phyloP scores from a whole-genome alignment of 805 yeast genomes.

The Kazachstania kunashirensis region DNA sequence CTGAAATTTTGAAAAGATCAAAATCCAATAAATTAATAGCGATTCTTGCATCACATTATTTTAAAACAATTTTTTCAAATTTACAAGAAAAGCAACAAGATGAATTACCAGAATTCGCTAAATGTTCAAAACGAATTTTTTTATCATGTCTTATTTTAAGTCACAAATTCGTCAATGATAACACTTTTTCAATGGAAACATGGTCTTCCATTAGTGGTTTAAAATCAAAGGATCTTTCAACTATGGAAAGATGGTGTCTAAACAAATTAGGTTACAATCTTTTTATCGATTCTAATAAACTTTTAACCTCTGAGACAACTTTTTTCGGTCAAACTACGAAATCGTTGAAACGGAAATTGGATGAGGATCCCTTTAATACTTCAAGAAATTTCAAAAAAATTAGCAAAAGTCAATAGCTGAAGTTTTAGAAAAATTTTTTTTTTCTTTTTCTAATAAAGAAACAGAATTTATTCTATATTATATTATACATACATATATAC shows the following conservation, averaged over 20 bases:
- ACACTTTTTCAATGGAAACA: conserved; percentile 20
- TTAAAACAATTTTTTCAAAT: conserved; percentile 7
- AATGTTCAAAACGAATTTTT: conserved; percentile 21
- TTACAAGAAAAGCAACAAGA: neutral
- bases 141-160: conserved; percentile 17
- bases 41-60: conserved; percentile 15
- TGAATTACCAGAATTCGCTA: conserved; percentile 16
- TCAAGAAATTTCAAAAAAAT: too few relatives aligned
- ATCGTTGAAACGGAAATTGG: too few relatives aligned
- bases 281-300: neutral
- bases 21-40: conserved; percentile 14
- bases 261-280: conserved; percentile 14
- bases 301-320: neutral
- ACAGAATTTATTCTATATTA: too few relatives aligned
- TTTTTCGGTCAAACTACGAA: too few relatives aligned
- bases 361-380: too few relatives aligned
- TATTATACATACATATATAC: too few relatives aligned
- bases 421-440: too few relatives aligned
- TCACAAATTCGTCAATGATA: conserved; percentile 23
- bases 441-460: too few relatives aligned
- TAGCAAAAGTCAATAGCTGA: too few relatives aligned
- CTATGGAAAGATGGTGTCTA: conserved; percentile 25
- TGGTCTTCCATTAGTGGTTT: conserved; percentile 23
- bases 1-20: conserved; percentile 20
- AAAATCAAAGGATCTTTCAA: conserved; percentile 9